These are phyloP conservation scores for Berberis thunbergii DNA, from an alignment of 164 flowering plant genomes.

Conservation along the genomic window DNA sequence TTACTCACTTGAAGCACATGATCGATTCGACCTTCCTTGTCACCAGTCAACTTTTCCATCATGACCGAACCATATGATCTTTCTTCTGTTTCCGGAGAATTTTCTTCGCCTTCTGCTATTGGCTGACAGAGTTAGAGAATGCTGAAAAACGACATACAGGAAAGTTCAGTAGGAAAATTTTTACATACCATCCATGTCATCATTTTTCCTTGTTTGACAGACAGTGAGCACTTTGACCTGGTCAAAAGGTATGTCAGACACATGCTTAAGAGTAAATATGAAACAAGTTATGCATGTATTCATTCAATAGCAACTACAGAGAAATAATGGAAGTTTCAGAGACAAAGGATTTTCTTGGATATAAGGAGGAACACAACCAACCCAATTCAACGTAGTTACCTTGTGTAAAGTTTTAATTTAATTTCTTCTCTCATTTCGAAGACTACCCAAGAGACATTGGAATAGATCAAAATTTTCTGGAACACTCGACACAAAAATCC, in stretches of 20 bases:
- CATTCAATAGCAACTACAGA: background rate
- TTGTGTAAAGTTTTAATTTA: background rate
- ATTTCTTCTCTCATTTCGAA: background rate
- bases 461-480: no score
- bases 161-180: background rate
- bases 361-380: background rate
- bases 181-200: constrained; percentile 45
- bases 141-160: background rate
- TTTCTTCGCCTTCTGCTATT: constrained; percentile 40
- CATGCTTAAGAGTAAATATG: no score
- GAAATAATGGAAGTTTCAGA: background rate
- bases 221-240: constrained; percentile 65
- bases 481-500: no score
- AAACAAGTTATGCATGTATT: no score
- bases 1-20: constrained; percentile 74
- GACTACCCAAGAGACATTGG: no score
- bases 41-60: constrained; percentile 81
- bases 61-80: constrained; percentile 79
- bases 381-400: background rate
- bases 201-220: constrained; percentile 48
- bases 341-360: background rate
- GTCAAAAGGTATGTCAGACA: constrained; percentile 4
- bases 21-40: constrained; percentile 69
- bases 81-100: constrained; percentile 32
- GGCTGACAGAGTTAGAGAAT: background rate